These are phyloP conservation scores for Abrus pulchellus DNA, from an alignment of 306 rosid genomes.

Conservation along the genomic window DNA sequence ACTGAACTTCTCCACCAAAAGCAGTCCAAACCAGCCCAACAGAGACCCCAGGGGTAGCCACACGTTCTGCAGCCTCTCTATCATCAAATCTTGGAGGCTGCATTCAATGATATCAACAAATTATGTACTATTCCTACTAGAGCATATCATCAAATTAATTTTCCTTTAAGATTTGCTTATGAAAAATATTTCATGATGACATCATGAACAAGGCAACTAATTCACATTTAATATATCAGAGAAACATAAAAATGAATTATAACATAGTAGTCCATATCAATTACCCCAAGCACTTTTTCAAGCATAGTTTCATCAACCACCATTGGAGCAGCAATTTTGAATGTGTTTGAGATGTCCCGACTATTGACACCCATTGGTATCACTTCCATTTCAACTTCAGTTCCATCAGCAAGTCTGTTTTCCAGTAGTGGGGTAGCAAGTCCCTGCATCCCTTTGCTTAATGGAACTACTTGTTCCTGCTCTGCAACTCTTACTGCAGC, in stretches of 20 bases:
- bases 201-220: constrained; percentile 34
- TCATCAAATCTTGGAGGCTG: constrained; percentile 98
- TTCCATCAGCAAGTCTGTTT: constrained; percentile 89
- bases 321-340: constrained; percentile 71
- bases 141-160: constrained; percentile 37
- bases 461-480: constrained; percentile 81
- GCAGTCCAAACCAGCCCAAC: constrained; percentile 99
- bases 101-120: constrained; percentile 46
- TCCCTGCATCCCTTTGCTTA: constrained; percentile 80
- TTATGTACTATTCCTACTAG: constrained; percentile 25
- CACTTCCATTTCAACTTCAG: constrained; percentile 98
- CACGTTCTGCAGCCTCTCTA: constrained; percentile 89
- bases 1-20: constrained; percentile 99
- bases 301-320: constrained; percentile 94
- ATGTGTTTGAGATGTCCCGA: constrained; percentile 76
- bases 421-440: constrained; percentile 86
- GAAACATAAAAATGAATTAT: constrained; percentile 1
- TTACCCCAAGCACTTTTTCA: constrained; percentile 99
- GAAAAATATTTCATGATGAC: constrained; percentile 32
- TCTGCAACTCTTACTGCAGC: constrained; percentile 96
- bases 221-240: constrained; percentile 27
- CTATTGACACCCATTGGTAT: constrained; percentile 85
- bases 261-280: constrained; percentile 38
- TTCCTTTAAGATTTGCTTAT: constrained; percentile 12
- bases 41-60: constrained; percentile 84